Base-by-base conservation (phyloP, 257 asterid genomes). In the Capsicum chinense region DNA sequence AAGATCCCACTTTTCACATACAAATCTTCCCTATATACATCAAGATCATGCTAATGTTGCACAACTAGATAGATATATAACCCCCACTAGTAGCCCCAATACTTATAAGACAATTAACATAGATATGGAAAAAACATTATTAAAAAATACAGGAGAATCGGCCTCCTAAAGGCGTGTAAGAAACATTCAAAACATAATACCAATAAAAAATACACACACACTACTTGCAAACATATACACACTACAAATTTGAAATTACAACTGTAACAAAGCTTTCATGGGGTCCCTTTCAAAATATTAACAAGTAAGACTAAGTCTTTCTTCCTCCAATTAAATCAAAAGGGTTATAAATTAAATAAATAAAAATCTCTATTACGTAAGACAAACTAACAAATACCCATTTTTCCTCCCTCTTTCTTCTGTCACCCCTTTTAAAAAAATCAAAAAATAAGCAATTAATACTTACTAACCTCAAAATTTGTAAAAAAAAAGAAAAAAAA, bases 81-180 rank as follows among this genome's bases (percentile, higher is more conserved):
- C 89, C 86, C 35, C 87, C 87, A 83, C 83, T 67, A 78, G 83
- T 56, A 14, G 44, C 47, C 87, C 87, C 88, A 79, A 59, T 76
- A 87, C 90, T 78, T 58, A 66, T 7, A 66, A 50, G 44, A 26
- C 62, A 79, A 15, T 42, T 52, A 87, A 4, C 16, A 67, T 13
- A 19, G 42, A 39, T 6, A 79, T 70, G 11, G 50, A 50, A 4
- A 35, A 67, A 7, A 62, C 64, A 78, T 54, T n/a, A 37, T 58
- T 60, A 62, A 71, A 8, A 26, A 26, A 83, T 86, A 90, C 86
- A 87, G 87, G 84, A 85, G 80, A 89, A 88, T 80, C 86, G 74
- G 89, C 90, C 87, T 63, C 79, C 88, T 67, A 74, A 88, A 91
- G 93, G 86, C 97, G 95, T 90, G 97, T 91, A 87, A 76, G 95